Percentiles rank a stretch among this genome's conserved stretches.
Evolutionary conservation across 1,284 basidiomycete species (phyloP).

Genomic region (Sanghuangporus sanghuang): DNA sequence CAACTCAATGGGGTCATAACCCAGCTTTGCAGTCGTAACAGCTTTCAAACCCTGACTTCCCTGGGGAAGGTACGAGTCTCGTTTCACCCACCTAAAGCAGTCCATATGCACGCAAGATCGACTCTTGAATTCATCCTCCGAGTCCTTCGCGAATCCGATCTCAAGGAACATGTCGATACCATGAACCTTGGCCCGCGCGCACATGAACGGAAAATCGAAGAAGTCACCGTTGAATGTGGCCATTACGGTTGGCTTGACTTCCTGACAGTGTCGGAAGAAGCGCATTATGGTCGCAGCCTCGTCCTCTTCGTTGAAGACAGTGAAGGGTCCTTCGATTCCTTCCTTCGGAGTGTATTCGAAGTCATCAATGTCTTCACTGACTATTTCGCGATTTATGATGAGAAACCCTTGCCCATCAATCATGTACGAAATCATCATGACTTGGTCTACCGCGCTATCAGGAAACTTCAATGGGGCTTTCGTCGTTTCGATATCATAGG

Average conservation of each 20-base stretch:
- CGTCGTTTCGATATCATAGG: slow-evolving; percentile 98
- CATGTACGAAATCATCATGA: slow-evolving; percentile 99
- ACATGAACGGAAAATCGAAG: slow-evolving; percentile 99
- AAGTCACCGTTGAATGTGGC: slow-evolving; percentile 99
- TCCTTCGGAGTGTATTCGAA: slow-evolving; percentile 99
- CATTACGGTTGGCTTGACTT: slow-evolving; percentile 93
- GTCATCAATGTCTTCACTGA: slow-evolving; percentile 96
- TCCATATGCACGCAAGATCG: slow-evolving; percentile 97
- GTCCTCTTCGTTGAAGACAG: slow-evolving; percentile 91
- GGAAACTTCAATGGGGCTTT: slow-evolving; percentile 99
- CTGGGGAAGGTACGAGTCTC: slow-evolving; percentile 98
- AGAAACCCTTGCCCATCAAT: slow-evolving; percentile 94
- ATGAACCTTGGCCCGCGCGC: slow-evolving; percentile 79
- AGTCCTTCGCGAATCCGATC: slow-evolving; percentile 89
- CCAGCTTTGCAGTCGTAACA: slow-evolving; percentile 94
- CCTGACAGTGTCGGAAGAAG: slow-evolving; percentile 93
- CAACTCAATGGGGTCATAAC: slow-evolving; percentile 96
- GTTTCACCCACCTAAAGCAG: slow-evolving; percentile 99
- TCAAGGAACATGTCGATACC: slow-evolving; percentile 97
- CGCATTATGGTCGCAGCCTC: slow-evolving; percentile 81
- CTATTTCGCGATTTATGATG: slow-evolving; percentile 97
- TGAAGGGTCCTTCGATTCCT: slow-evolving; percentile 97
- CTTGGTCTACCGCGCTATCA: slow-evolving; percentile 92
- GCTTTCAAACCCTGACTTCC: slow-evolving; percentile 98
- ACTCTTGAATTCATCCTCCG: slow-evolving; percentile 95